Percentiles rank a stretch among this genome's conserved stretches.
phyloP scores from a whole-genome alignment of 2,329 filamentous ascomycete species.

The Metarhizium brunneum region DNA sequence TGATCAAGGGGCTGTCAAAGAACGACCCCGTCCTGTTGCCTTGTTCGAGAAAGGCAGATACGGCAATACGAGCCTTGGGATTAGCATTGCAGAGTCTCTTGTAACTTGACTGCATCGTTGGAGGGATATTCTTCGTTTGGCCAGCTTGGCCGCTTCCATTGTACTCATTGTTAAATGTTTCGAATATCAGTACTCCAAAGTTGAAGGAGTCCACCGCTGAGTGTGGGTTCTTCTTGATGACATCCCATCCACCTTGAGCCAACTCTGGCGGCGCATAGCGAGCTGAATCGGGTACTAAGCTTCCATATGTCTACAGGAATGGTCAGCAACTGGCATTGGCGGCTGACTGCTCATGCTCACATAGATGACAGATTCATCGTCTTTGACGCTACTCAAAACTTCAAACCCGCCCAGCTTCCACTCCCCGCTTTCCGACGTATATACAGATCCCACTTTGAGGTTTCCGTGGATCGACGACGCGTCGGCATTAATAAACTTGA shows the following conservation, averaged over 20 bases:
- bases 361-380: constrained; percentile 89
- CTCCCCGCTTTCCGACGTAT: constrained; percentile 90
- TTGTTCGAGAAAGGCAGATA: constrained; percentile 82
- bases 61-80: constrained; percentile 77
- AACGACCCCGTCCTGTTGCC: constrained; percentile 75
- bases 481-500: constrained; percentile 95
- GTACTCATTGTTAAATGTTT: constrained; percentile 86
- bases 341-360: constrained; percentile 28
- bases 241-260: constrained; percentile 80
- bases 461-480: constrained; percentile 86
- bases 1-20: constrained; percentile 88
- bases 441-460: constrained; percentile 77
- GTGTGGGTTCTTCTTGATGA: constrained; percentile 73
- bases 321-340: not conserved
- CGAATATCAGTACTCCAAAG: constrained; percentile 74
- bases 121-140: constrained; percentile 78
- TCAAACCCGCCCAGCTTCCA: constrained; percentile 97
- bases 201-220: constrained; percentile 81
- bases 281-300: constrained; percentile 73
- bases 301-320: constrained; percentile 62
- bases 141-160: constrained; percentile 67
- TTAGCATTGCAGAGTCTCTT: constrained; percentile 82
- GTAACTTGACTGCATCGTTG: constrained; percentile 84
- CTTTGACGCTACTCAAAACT: constrained; percentile 86
- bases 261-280: constrained; percentile 85